Conservation (phyloP, 768 basidiomycete species). For the Lactarius indigo region DNA sequence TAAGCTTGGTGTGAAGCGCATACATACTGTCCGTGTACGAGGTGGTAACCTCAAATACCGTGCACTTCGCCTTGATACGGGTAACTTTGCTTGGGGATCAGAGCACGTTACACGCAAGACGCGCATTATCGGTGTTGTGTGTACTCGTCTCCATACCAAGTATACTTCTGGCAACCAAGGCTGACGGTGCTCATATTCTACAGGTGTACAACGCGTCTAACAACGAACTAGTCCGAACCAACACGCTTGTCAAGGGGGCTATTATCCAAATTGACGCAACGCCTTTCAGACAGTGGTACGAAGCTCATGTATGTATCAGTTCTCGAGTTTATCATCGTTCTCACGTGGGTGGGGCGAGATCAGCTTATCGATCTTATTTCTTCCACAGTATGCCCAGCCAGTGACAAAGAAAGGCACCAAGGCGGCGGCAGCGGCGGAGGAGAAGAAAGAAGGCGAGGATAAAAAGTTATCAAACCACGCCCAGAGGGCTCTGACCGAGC, state of each 20-base stretch:
- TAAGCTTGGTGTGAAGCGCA: constrained; percentile 91
- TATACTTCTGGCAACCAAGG: background rate
- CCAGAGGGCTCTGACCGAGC: constrained; percentile 81
- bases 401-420: constrained; percentile 86
- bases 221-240: constrained; percentile 99
- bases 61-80: constrained; percentile 92
- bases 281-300: constrained; percentile 99
- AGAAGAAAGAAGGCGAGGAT: constrained; percentile 53
- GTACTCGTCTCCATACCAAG: constrained; percentile 33
- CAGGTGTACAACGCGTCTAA: constrained; percentile 99
- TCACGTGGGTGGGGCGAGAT: constrained; percentile 1
- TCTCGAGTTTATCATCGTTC: constrained; percentile 4
- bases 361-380: constrained; percentile 10
- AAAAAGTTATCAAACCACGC: constrained; percentile 89
- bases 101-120: constrained; percentile 95
- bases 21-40: constrained; percentile 92
- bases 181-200: background rate
- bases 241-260: constrained; percentile 95
- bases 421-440: constrained; percentile 44
- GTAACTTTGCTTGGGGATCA: constrained; percentile 99
- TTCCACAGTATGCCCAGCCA: constrained; percentile 83
- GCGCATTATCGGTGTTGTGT: constrained; percentile 90
- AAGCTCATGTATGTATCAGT: constrained; percentile 76
- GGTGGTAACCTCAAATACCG: constrained; percentile 96
- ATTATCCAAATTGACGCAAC: constrained; percentile 98